Percentiles rank a stretch among this genome's conserved stretches.
These are phyloP conservation scores for Metschnikowia arizonensis DNA, from an alignment of 805 yeast genomes.

Conservation along the genomic window DNA sequence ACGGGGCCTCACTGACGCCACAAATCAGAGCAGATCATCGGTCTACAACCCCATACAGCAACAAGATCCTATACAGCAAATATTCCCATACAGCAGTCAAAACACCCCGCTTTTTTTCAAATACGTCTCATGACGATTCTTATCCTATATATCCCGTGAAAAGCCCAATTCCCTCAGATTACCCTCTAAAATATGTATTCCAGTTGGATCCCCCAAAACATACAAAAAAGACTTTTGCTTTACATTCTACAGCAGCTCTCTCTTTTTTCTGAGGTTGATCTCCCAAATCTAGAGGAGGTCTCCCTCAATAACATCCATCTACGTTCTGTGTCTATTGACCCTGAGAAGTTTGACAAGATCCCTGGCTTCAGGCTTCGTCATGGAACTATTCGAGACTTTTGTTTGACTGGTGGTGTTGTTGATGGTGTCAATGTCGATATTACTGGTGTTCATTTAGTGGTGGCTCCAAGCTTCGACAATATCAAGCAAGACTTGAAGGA, in stretches of 20 bases:
- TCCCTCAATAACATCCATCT: conserved; percentile 53
- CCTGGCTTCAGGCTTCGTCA: conserved; percentile 62
- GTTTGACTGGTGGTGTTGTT: conserved; percentile 57
- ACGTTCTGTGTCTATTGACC: conserved; percentile 65
- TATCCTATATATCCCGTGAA: not conserved
- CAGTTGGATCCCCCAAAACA: conserved; percentile 76
- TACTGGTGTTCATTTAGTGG: conserved; percentile 45
- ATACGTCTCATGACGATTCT: conserved; percentile 1
- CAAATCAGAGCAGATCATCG: conserved; percentile 1
- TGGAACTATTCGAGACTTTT: conserved; percentile 55
- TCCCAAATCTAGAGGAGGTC: conserved; percentile 72
- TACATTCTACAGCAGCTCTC: conserved; percentile 79
- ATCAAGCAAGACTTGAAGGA: conserved; percentile 25
- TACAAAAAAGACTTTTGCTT: conserved; percentile 75
- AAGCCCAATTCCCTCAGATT: not conserved
- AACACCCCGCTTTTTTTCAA: not conserved
- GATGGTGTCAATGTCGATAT: conserved; percentile 68
- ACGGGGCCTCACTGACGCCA: conserved; percentile 6
- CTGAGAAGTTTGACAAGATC: conserved; percentile 57
- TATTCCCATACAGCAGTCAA: not conserved
- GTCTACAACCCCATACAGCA: not conserved
- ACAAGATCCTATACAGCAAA: not conserved
- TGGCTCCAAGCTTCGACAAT: conserved; percentile 34
- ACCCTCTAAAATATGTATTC: conserved; percentile 11
- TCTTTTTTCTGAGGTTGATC: conserved; percentile 74